Evolutionary conservation across 116 monocot genomes (phyloP).

Genomic region (Trichopus zeylanicus): DNA sequence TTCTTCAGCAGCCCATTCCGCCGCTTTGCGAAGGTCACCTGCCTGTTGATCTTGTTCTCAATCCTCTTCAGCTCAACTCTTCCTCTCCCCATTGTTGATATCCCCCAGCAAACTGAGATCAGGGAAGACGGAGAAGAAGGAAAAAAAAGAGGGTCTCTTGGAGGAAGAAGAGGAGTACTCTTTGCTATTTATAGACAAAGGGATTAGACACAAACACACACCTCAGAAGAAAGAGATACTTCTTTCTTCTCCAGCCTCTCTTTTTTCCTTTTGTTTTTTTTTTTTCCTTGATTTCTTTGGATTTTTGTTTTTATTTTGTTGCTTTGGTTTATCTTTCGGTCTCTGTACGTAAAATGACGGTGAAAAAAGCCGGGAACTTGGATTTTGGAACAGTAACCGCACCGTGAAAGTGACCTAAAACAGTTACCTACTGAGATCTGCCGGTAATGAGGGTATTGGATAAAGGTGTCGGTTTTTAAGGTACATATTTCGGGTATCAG

Average conservation of each 20-base stretch:
- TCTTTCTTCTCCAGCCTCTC: not conserved
- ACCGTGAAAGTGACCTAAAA: not conserved
- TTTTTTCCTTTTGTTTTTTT: not conserved
- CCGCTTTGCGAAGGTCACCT: conserved; percentile 73
- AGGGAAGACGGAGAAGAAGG: not conserved
- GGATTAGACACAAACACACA: no score
- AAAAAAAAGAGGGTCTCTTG: not conserved
- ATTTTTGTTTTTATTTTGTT: not conserved
- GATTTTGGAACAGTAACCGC: not conserved
- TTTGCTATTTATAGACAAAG: conserved; percentile 10
- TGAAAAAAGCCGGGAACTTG: not conserved
- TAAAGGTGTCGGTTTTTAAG: not conserved
- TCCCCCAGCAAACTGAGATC: not conserved
- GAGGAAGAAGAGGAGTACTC: not conserved
- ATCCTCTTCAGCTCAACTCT: conserved; percentile 77
- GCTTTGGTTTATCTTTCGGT: not conserved
- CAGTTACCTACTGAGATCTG: not conserved
- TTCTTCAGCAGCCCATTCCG: conserved; percentile 77
- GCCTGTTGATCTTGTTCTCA: conserved; percentile 84
- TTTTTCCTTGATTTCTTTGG: not conserved
- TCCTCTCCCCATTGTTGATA: conserved; percentile 51
- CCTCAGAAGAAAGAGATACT: not conserved
- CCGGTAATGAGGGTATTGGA: not conserved
- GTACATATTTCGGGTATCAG: not conserved
- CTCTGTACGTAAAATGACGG: not conserved